Evolutionary conservation across 73 alveolate species (phyloP), one percentile per base, ranked within the genome.

Genomic region (Strombidium stylifer): DNA sequence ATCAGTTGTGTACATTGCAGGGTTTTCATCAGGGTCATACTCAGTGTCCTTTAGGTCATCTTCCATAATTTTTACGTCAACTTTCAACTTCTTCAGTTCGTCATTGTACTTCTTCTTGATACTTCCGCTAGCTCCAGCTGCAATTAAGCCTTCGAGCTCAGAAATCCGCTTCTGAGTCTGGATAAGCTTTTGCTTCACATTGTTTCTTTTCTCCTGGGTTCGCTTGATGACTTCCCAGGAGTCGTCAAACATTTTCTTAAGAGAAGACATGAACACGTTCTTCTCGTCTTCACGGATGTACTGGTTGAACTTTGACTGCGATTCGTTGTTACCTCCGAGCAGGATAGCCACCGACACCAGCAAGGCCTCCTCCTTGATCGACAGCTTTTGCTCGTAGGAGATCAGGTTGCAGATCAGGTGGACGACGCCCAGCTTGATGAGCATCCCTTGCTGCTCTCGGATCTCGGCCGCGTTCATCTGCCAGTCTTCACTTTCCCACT

Each of bases 281-380:
- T 64, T 72, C 12, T 32, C n/a, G 50, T 81, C 91, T 31, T 62
- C 53, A 14, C 15, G 26, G 46, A 82, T 62, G 62, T 61, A 58
- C 14, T 53, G 55, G 35, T 23, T 37, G 61, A 82, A 82, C 30
- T 73, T 60, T 45, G 31, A 41, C 42, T 82, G 74, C 18, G 67
- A 44, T 44, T 31, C 36, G 8, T 47, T 23, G 47, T 82, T 82
- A 3, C 92, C 92, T 11, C 92, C 92, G 0, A 82, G 59, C 30
- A 82, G 54, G n/a, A 73, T 44, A 20, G 92, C 86, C 19, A 81
- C 71, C n/a, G 82, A 81, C 0, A 72, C 71, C 0, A 81, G 55
- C 0, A 81, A 28, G 6, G 86, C 81, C 44, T 81, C 92, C 36
- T 81, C 77, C 26, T 42, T 61, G 14, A 81, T 60, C 10, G 50